These are phyloP conservation scores for Oldenlandia corymbosa DNA, from an alignment of 257 asterid genomes.

Conservation along the genomic window DNA sequence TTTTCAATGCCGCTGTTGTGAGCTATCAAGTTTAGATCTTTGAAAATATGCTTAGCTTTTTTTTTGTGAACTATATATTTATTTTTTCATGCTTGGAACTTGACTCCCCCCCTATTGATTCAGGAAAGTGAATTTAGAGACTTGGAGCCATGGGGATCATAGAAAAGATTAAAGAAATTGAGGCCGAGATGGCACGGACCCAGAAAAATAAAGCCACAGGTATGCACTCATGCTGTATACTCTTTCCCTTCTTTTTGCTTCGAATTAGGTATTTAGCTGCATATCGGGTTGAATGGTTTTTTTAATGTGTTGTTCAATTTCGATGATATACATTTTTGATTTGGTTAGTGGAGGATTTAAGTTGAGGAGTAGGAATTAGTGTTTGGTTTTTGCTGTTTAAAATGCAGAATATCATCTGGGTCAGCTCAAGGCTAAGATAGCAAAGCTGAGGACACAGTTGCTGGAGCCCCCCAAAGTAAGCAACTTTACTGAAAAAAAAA, in stretches of 20 bases:
- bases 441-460: conserved; percentile 94
- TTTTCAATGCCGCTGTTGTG: background rate
- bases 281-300: background rate
- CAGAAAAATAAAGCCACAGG: conserved; percentile 99
- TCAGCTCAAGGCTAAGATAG: conserved; percentile 98
- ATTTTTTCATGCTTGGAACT: conserved; percentile 8
- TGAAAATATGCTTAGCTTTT: background rate
- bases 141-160: conserved; percentile 77
- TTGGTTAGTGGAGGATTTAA: background rate
- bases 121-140: conserved; percentile 25
- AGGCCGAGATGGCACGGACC: conserved; percentile 97
- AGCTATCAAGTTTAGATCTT: conserved; percentile 5
- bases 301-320: too few species aligned
- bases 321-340: background rate
- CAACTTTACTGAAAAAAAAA: conserved; percentile 4
- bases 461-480: conserved; percentile 99
- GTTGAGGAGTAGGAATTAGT: background rate
- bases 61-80: conserved; percentile 9
- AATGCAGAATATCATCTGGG: conserved; percentile 94
- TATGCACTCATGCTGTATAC: conserved; percentile 13
- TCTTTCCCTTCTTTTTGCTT: background rate
- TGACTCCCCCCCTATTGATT: conserved; percentile 7
- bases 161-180: conserved; percentile 92
- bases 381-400: background rate
- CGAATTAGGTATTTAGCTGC: background rate